Percentiles rank a stretch among this genome's conserved stretches.
Conservation (phyloP, 306 rosid species). For the Sindora glabra region DNA sequence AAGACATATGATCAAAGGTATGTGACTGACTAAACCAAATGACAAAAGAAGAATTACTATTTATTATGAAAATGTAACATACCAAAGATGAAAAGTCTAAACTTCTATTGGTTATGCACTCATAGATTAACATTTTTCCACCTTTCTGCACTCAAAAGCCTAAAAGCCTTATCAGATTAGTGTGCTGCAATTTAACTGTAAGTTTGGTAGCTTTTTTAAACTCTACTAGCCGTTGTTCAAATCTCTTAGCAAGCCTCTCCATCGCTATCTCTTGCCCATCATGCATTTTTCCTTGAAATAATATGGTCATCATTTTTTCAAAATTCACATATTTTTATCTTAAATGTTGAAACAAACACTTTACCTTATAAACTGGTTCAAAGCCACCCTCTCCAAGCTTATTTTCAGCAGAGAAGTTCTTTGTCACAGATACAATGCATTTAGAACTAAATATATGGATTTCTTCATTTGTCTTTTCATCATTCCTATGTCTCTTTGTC, state of each 20-base stretch:
- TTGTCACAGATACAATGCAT: background rate
- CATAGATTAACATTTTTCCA: background rate
- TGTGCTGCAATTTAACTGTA: background rate
- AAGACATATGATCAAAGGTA: background rate
- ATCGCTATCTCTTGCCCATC: background rate
- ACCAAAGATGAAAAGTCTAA: constrained; percentile 8
- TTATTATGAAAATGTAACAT: background rate
- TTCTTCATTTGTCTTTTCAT: background rate
- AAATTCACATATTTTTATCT: background rate
- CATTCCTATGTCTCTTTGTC: background rate
- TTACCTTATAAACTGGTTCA: background rate
- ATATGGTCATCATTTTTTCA: background rate
- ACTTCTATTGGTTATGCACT: background rate
- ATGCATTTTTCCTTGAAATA: background rate
- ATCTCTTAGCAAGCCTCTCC: background rate
- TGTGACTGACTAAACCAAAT: too few relatives aligned
- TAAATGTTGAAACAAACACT: too few relatives aligned
- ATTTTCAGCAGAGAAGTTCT: background rate
- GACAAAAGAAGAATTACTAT: too few relatives aligned
- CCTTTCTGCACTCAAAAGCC: background rate
- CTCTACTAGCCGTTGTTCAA: background rate
- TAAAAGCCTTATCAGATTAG: background rate
- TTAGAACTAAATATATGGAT: background rate
- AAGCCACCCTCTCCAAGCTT: background rate
- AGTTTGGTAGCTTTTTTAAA: background rate